phyloP scores from a whole-genome alignment of 768 basidiomycete genomes.

The Dioszegia hungarica region DNA sequence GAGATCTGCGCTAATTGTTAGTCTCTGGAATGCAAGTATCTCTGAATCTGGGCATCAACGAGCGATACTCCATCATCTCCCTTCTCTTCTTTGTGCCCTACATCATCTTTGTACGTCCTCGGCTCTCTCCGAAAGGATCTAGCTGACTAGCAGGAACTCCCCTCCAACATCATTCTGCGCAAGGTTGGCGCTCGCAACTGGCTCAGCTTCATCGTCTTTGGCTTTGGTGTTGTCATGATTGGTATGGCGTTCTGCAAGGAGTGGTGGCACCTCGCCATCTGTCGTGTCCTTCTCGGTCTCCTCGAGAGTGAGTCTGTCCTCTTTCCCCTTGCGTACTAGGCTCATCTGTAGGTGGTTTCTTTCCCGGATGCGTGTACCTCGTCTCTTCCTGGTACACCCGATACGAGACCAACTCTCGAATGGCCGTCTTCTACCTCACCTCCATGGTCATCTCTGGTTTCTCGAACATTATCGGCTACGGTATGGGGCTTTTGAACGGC shows the following conservation, averaged over 20 bases:
- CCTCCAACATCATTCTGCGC: conserved; percentile 40
- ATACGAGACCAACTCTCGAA: conserved; percentile 34
- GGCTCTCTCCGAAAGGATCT: not conserved
- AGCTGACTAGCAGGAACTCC: conserved; percentile 25
- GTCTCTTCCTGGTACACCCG: conserved; percentile 43
- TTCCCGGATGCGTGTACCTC: conserved; percentile 39
- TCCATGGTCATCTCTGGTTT: conserved; percentile 34
- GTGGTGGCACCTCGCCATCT: conserved; percentile 40
- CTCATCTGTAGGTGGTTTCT: conserved; percentile 31
- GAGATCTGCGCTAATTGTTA: conserved; percentile 16
- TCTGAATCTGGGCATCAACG: conserved; percentile 30
- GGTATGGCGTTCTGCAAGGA: conserved; percentile 41
- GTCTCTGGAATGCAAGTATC: conserved; percentile 39
- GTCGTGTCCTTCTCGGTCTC: conserved; percentile 39
- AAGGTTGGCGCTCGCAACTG: conserved; percentile 31
- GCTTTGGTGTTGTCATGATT: conserved; percentile 42
- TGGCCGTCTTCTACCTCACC: conserved; percentile 41
- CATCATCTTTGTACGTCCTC: conserved; percentile 21
- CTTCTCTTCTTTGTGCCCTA: conserved; percentile 47
- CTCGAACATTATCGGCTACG: conserved; percentile 32
- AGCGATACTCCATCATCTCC: conserved; percentile 42
- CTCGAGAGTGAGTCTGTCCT: conserved; percentile 27
- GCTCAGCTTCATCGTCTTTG: conserved; percentile 28
- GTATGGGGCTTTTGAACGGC: conserved; percentile 9
- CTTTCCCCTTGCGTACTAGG: not conserved